Evolutionary conservation across 495 filamentous ascomycete genomes (phyloP), one percentile per base, ranked within the genome.

Genomic region (Penicillium crystallinum): DNA sequence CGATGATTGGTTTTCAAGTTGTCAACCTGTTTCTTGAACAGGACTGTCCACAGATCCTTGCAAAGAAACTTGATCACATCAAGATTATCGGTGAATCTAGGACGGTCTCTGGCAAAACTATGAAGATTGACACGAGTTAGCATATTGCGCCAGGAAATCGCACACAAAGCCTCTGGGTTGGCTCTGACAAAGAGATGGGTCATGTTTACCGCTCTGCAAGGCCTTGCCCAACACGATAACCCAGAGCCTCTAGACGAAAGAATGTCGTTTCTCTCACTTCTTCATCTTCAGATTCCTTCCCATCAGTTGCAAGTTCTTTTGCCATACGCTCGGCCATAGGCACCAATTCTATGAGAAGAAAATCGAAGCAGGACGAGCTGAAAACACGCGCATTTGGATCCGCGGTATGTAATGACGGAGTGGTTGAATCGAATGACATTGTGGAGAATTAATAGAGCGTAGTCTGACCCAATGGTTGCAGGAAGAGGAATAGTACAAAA

Each of bases 1-100:
- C 93, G 80, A 65, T 98, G 93, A 67, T 98, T 98, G 12, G 93
- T 98, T 75, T 97, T 98, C 36, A 98, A 75, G 72, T 97, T 97
- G 67, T 98, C 93, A 59, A 97, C 85, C 70, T 97, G 93, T 71
- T 98, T 98, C 67, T 89, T 77, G 70, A 96, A 98, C 29, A 97
- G 79, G 35, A 96, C 77, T 42, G 82, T 89, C 93, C 93, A 98
- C 37, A 98, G 71, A 65, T 98, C 95, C 69, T 97, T 98, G 79
- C 93, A 98, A 30, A 97, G 78, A 64, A 97, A 97, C 69, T 98
- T 98, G 64, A 98, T 97, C 23, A 89, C 85, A 61, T 93, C 90
- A 18, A 95, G 78, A 29, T 89, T 89, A 68, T 93, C 88, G 22
- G 81, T 84, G 69, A 95, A 93, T 38, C 90, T 85, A 36, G 93